Conservation (phyloP, 768 basidiomycete species). For the Rubroboletus satanas region DNA sequence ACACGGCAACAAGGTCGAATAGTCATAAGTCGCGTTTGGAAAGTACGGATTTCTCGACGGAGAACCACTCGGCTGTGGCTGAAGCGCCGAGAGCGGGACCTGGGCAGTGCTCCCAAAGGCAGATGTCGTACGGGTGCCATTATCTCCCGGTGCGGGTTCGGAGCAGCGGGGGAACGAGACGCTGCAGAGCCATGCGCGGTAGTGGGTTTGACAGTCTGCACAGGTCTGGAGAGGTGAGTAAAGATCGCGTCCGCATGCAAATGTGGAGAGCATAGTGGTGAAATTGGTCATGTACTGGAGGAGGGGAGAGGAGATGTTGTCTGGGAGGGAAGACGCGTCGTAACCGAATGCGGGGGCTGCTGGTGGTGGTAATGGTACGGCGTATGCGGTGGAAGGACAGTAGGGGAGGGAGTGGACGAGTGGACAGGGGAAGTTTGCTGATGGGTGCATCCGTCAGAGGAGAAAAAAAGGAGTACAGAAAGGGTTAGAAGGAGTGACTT, state of each 20-base stretch:
- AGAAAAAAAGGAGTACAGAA: not conserved
- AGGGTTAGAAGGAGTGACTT: slow-evolving; percentile 16
- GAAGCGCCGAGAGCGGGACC: slow-evolving; percentile 47
- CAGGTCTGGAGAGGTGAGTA: slow-evolving; percentile 81
- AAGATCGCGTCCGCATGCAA: slow-evolving; percentile 73
- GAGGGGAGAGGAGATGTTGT: slow-evolving; percentile 46
- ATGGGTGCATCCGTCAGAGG: not conserved
- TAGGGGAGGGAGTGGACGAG: slow-evolving; percentile 68
- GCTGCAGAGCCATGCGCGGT: slow-evolving; percentile 75
- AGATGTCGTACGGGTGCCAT: not conserved
- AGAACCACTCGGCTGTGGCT: slow-evolving; percentile 38
- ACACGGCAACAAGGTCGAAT: slow-evolving; percentile 71
- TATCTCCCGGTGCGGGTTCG: slow-evolving; percentile 41
- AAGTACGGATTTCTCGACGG: slow-evolving; percentile 45
- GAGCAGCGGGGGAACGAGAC: slow-evolving; percentile 72
- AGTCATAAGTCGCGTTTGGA: slow-evolving; percentile 42
- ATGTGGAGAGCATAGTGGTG: slow-evolving; percentile 64
- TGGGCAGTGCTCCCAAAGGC: slow-evolving; percentile 23
- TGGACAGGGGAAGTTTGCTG: slow-evolving; percentile 64
- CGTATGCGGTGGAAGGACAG: slow-evolving; percentile 68
- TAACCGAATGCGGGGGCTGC: slow-evolving; percentile 42
- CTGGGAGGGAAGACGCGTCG: slow-evolving; percentile 49
- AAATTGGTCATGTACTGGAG: slow-evolving; percentile 67
- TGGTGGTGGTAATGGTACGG: slow-evolving; percentile 61
- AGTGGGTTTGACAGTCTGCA: slow-evolving; percentile 67